phyloP scores from a whole-genome alignment of 441 rosid species.

The Pelargonium citronellum region DNA sequence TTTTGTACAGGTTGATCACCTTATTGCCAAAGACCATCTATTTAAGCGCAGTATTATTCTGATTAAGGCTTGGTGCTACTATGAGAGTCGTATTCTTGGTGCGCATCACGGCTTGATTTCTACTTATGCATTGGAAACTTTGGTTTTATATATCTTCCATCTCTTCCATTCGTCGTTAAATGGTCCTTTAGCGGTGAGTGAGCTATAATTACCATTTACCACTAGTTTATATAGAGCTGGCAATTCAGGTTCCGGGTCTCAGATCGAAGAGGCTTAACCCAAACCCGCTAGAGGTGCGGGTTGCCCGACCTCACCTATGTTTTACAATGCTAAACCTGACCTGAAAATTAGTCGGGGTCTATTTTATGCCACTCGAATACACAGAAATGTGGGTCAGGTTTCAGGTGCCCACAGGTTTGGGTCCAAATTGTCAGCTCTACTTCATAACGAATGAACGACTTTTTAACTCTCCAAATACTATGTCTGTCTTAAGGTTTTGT shows the following conservation, averaged over 20 bases:
- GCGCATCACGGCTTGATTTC: constrained; percentile 89
- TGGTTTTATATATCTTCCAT: constrained; percentile 78
- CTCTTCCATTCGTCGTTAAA: constrained; percentile 63
- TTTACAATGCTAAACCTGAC: no score
- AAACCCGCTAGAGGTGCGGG: neutral
- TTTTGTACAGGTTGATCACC: constrained; percentile 50
- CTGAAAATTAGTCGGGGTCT: no score
- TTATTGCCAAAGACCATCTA: constrained; percentile 73
- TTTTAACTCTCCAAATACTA: neutral
- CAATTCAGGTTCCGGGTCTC: no score
- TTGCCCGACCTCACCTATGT: no score
- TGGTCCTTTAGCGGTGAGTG: constrained; percentile 80
- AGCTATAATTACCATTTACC: constrained; percentile 14
- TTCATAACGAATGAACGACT: neutral
- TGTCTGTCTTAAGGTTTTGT: constrained; percentile 48
- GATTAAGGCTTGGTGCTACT: constrained; percentile 91
- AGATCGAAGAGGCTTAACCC: constrained; percentile 15
- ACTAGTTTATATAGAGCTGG: constrained; percentile 6
- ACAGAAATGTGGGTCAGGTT: no score
- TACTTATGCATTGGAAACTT: constrained; percentile 85
- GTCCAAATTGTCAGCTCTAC: neutral
- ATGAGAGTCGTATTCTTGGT: constrained; percentile 91
- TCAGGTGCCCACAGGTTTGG: no score
- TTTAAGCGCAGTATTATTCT: constrained; percentile 82
- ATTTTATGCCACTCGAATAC: neutral